A percentile compares a stretch with the other conserved stretches of the same genome.
These are phyloP conservation scores for Aspergillus sp. DNA, from an alignment of 2,329 filamentous ascomycete species.

Conservation along the genomic window DNA sequence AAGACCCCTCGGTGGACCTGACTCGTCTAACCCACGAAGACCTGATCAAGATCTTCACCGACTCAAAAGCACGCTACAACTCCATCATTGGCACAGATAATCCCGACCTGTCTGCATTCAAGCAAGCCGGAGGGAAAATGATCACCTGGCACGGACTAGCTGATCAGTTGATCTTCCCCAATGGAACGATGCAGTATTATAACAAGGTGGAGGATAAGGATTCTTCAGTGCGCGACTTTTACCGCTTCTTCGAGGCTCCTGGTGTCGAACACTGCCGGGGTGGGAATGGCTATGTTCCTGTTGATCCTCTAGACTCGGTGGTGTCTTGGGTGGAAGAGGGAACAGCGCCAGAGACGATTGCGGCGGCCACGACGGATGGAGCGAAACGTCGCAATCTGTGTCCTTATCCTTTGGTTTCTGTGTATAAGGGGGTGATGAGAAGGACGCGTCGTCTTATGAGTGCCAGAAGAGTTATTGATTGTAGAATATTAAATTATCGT, in stretches of 20 bases:
- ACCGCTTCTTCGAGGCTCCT: constrained; percentile 35
- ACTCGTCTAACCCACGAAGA: constrained; percentile 23
- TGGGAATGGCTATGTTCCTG: constrained; percentile 17
- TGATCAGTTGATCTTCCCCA: constrained; percentile 34
- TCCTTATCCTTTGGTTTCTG: constrained; percentile 6
- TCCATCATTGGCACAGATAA: constrained; percentile 33
- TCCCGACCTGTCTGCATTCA: constrained; percentile 35
- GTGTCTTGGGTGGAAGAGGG: constrained; percentile 17
- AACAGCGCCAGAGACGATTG: constrained; percentile 9
- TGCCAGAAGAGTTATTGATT: not conserved
- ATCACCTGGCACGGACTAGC: constrained; percentile 40
- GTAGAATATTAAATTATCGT: not conserved
- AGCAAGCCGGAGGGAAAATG: constrained; percentile 35
- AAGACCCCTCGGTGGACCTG: constrained; percentile 26
- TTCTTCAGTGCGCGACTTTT: constrained; percentile 25
- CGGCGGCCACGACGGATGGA: not conserved
- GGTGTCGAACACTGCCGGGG: constrained; percentile 33
- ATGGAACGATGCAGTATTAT: constrained; percentile 35
- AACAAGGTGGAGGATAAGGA: constrained; percentile 23
- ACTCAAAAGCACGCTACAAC: constrained; percentile 24
- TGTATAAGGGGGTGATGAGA: constrained; percentile 3
- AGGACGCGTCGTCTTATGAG: constrained; percentile 2
- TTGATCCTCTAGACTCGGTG: constrained; percentile 6
- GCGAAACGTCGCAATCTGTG: constrained; percentile 2
- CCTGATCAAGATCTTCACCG: constrained; percentile 17